A percentile compares a stretch with the other conserved stretches of the same genome.
Evolutionary conservation across 2,329 filamentous ascomycete genomes (phyloP).

Genomic region (Cephalotrichum gorgonifer): DNA sequence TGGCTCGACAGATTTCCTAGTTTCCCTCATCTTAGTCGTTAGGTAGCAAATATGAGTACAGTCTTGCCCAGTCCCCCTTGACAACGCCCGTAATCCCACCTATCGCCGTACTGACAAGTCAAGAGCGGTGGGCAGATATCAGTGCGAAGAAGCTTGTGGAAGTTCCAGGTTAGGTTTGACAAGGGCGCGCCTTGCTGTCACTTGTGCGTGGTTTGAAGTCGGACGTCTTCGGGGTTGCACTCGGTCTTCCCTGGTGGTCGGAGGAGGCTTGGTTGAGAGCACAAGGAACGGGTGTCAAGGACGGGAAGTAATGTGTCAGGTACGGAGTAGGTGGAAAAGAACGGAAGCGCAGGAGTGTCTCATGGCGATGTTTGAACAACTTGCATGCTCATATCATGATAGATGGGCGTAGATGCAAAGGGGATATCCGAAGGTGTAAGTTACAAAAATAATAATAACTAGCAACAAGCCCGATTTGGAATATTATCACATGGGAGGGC

Average conservation of each 20-base stretch:
- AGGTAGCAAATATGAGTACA: neutral
- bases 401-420: no score
- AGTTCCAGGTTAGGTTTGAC: neutral
- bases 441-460: no score
- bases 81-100: neutral
- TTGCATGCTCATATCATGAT: no score
- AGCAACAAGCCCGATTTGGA: no score
- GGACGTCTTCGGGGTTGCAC: neutral
- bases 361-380: no score
- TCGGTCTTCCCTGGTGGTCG: neutral
- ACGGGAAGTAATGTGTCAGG: neutral
- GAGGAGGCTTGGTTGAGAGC: neutral
- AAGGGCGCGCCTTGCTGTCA: neutral
- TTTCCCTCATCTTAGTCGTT: neutral
- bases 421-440: no score
- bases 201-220: neutral
- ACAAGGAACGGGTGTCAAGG: neutral
- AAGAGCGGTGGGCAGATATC: neutral
- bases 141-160: neutral
- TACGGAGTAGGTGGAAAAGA: neutral
- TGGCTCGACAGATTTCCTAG: neutral
- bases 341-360: neutral
- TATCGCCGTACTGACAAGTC: neutral
- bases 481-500: no score
- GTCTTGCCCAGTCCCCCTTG: neutral